A percentile compares a stretch with the other conserved stretches of the same genome.
phyloP scores from a whole-genome alignment of 768 basidiomycete species.

The Hericium erinaceus region DNA sequence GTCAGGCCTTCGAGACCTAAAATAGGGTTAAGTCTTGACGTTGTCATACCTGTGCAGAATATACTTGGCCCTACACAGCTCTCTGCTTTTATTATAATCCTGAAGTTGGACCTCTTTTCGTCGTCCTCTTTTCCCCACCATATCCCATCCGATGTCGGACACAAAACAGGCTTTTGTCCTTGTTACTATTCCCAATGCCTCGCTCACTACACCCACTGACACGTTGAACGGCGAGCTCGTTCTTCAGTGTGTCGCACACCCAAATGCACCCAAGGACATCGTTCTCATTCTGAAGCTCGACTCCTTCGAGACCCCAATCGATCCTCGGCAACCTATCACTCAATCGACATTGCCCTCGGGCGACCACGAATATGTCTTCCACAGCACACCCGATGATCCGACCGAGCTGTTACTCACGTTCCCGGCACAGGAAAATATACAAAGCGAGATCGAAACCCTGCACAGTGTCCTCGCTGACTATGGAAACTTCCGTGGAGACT shows the following conservation, averaged over 20 bases:
- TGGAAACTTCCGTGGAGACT: slow-evolving; percentile 3
- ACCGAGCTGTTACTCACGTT: slow-evolving; percentile 7
- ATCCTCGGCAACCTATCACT: slow-evolving; percentile 8
- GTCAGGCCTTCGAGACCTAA: no score
- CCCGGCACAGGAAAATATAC: neutral
- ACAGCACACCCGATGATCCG: slow-evolving; percentile 8
- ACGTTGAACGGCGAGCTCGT: slow-evolving; percentile 7
- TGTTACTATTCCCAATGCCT: slow-evolving; percentile 8
- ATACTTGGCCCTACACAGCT: neutral
- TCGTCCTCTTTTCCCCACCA: neutral
- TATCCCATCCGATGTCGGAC: neutral
- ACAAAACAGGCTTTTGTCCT: slow-evolving; percentile 4
- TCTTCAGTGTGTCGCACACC: slow-evolving; percentile 10
- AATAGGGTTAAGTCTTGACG: no score
- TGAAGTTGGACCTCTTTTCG: neutral
- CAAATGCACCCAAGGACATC: neutral
- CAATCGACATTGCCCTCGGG: slow-evolving; percentile 2
- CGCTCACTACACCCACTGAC: slow-evolving; percentile 6
- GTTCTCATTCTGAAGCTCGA: slow-evolving; percentile 11
- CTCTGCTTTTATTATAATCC: neutral
- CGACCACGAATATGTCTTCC: slow-evolving; percentile 11
- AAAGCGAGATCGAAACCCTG: slow-evolving; percentile 9
- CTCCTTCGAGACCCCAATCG: slow-evolving; percentile 12
- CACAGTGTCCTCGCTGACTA: slow-evolving; percentile 13
- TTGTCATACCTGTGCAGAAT: no score